Conservation (phyloP, 306 rosid species). For the Oxytropis ochrocephala region DNA sequence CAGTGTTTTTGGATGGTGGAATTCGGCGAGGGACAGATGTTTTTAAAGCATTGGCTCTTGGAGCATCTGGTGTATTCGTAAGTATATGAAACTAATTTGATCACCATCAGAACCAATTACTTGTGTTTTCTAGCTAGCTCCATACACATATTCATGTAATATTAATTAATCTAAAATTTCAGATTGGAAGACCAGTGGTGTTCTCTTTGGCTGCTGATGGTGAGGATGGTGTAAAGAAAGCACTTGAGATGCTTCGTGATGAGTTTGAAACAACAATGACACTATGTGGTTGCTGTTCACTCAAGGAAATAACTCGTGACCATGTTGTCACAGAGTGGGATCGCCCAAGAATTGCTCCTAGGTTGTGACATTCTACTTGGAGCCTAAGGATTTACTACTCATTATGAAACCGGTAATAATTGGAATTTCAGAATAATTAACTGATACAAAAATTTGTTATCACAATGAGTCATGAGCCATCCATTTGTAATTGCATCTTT, state of each 20-base stretch:
- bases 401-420: background rate
- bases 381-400: background rate
- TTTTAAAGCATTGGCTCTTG: conserved; percentile 90
- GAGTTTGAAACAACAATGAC: conserved; percentile 93
- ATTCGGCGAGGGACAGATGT: conserved; percentile 89
- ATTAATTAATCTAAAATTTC: background rate
- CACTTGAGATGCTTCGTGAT: conserved; percentile 64
- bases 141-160: too few species aligned
- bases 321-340: conserved; percentile 66
- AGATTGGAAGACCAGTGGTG: conserved; percentile 92
- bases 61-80: conserved; percentile 86
- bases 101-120: too few species aligned
- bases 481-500: too few species aligned
- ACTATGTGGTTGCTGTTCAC: conserved; percentile 75
- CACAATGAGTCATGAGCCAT: too few species aligned
- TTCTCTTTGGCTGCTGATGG: conserved; percentile 91
- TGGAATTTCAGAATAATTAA: too few species aligned
- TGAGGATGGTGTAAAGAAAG: conserved; percentile 83
- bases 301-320: conserved; percentile 73
- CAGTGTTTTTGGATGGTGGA: conserved; percentile 93
- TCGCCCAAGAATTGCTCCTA: conserved; percentile 39
- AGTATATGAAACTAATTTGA: conserved; percentile 32
- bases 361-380: background rate
- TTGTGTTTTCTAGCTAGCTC: too few species aligned
- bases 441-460: too few species aligned